Evolutionary conservation across 371 early-diverging fungal genomes (phyloP).

Genomic region (Smittium mucronatum): DNA sequence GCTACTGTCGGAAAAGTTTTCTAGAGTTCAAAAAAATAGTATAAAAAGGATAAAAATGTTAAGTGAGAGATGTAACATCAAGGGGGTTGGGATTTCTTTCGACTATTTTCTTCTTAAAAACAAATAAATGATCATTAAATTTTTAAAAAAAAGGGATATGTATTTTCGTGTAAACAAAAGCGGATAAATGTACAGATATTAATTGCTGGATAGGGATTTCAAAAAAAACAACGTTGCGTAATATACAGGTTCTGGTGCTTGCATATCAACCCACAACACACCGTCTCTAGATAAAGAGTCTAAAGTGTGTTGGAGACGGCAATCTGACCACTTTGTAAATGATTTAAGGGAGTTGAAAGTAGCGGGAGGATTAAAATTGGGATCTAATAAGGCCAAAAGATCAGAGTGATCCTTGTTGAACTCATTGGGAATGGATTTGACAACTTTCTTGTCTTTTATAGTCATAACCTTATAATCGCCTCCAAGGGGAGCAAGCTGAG

Average conservation of each 20-base stretch:
- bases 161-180: too few species aligned
- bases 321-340: neutral
- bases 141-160: too few species aligned
- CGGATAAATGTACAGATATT: too few species aligned
- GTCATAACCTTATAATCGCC: slow-evolving; percentile 68
- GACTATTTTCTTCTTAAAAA: too few species aligned
- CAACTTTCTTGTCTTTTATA: slow-evolving; percentile 64
- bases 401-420: slow-evolving; percentile 64
- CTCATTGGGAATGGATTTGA: slow-evolving; percentile 82
- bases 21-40: too few species aligned
- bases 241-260: neutral
- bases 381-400: slow-evolving; percentile 53
- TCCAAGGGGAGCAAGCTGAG: slow-evolving; percentile 68
- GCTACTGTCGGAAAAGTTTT: too few species aligned
- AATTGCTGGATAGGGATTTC: too few species aligned
- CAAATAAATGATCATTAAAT: too few species aligned
- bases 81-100: too few species aligned
- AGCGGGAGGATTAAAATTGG: slow-evolving; percentile 7
- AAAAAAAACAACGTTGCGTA: slow-evolving; percentile 8
- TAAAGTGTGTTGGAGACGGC: neutral
- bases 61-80: too few species aligned
- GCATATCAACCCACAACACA: slow-evolving; percentile 4
- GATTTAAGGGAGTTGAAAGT: neutral
- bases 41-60: too few species aligned
- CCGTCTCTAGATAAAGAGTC: slow-evolving; percentile 3